These are phyloP conservation scores for Globisporangium spiculum DNA, from an alignment of 352 stramenopile genomes.

Conservation along the genomic window DNA sequence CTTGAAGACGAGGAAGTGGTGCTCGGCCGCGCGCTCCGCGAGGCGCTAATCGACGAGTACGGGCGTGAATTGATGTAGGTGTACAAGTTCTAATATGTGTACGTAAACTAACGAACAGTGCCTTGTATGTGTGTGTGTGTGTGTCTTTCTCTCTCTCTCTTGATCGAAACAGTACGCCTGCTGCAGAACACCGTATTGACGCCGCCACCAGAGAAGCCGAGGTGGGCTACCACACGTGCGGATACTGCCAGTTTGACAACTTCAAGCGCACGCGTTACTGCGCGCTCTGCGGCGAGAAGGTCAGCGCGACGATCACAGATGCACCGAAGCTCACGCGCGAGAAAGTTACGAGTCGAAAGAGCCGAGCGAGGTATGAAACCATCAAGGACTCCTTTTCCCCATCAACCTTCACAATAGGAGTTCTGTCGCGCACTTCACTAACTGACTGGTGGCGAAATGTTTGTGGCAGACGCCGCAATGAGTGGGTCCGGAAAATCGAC, in stretches of 20 bases:
- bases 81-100: not conserved
- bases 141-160: not conserved
- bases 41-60: slow-evolving; percentile 10
- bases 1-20: not conserved
- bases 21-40: slow-evolving; percentile 4
- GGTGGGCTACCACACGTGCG: slow-evolving; percentile 3
- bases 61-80: not conserved
- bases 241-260: slow-evolving; percentile 4
- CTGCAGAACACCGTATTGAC: slow-evolving; percentile 5
- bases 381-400: not conserved
- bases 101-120: not conserved
- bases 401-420: not conserved
- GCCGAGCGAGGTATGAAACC: not conserved
- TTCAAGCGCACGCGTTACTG: slow-evolving; percentile 9
- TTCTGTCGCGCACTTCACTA: not conserved
- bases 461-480: slow-evolving; percentile 1
- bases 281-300: slow-evolving; percentile 9
- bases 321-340: not conserved
- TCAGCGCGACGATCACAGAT: slow-evolving; percentile 5
- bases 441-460: not conserved
- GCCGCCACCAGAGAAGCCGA: slow-evolving; percentile 8
- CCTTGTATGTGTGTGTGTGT: not conserved
- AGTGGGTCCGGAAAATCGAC: slow-evolving; percentile 12
- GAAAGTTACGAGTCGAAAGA: not conserved
- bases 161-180: not conserved